Evolutionary conservation across 768 basidiomycete genomes (phyloP).

Genomic region (Agaricus subrufescens): DNA sequence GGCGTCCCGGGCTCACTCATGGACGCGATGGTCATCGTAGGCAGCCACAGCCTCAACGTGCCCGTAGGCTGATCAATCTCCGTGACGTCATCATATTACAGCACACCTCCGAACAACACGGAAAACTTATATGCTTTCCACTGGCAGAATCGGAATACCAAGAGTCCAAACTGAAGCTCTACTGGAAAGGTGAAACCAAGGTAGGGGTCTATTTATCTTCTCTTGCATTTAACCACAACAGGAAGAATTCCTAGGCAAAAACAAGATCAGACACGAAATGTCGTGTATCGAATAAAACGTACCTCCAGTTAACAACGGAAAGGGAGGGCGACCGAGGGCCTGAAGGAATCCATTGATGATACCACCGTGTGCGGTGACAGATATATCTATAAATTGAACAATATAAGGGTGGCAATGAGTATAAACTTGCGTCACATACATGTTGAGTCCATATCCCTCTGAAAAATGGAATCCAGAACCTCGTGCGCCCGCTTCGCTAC

Average conservation of each 20-base stretch:
- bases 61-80: not conserved
- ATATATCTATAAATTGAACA: constrained; percentile 3
- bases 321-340: constrained; percentile 10
- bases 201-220: not conserved
- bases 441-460: constrained; percentile 30
- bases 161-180: not conserved
- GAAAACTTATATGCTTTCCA: too few relatives aligned
- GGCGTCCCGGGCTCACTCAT: not conserved
- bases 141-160: not conserved
- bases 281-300: too few relatives aligned
- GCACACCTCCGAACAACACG: not conserved
- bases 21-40: not conserved
- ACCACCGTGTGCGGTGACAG: constrained; percentile 15
- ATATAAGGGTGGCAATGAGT: too few relatives aligned
- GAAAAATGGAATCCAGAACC: constrained; percentile 56
- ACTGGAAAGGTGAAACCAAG: not conserved
- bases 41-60: not conserved
- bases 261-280: too few relatives aligned
- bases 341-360: constrained; percentile 15
- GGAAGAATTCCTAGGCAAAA: constrained; percentile 3
- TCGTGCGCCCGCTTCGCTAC: constrained; percentile 41
- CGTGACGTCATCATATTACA: constrained; percentile 3
- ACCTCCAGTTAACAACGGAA: constrained; percentile 14
- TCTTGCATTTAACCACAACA: constrained; percentile 6
- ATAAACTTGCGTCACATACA: constrained; percentile 33